Evolutionary conservation across 2,329 filamentous ascomycete genomes (phyloP), one percentile per base, ranked within the genome.

Genomic region (Pseudogymnoascus sp.): DNA sequence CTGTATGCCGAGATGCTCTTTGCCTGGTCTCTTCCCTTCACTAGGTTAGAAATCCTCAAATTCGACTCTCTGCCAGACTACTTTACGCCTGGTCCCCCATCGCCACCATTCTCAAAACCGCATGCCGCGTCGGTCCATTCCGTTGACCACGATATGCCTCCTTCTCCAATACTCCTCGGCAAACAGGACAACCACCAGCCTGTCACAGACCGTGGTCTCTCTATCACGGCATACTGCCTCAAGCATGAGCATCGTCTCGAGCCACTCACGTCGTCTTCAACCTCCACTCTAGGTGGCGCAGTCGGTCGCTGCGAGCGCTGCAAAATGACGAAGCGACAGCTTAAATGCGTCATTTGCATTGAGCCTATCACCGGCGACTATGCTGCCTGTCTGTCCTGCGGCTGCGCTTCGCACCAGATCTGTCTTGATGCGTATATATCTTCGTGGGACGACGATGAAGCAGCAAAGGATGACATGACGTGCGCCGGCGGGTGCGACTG

Each of bases 1-100:
- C 80, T 82, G 0, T 89, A 89, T 68, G 85, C 86, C n/a, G 85
- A 88, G 73, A 81, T 89, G 74, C 78, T 89, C 3, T 86, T 86
- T 67, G 82, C 85, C 74, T 89, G 87, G 87, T 78, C 80, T 1
- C 81, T 86, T 63, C 85, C 85, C 0, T 75, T 88, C 4, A 80
- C 83, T 33, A 79, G 86, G 17, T 79, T 89, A 1, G 87, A 89
- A 71, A 82, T 89, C 28, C 79, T 89, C 75, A 89, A 89, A 70
- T 89, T 88, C 70, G 88, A 88, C 66, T 80, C 84, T 3, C 76
- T 88, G 40, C 82, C 82, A 63, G 81, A 83, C 26, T 78, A 80
- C 59, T 59, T 62, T 3, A 65, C 69, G 2, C 70, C 71, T 3
- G 65, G 67, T 2, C 66, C 59, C 68, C 67, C 21, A 69, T 66